These are phyloP conservation scores for Ramaria rubella DNA, from an alignment of 768 basidiomycete species.

Conservation along the genomic window DNA sequence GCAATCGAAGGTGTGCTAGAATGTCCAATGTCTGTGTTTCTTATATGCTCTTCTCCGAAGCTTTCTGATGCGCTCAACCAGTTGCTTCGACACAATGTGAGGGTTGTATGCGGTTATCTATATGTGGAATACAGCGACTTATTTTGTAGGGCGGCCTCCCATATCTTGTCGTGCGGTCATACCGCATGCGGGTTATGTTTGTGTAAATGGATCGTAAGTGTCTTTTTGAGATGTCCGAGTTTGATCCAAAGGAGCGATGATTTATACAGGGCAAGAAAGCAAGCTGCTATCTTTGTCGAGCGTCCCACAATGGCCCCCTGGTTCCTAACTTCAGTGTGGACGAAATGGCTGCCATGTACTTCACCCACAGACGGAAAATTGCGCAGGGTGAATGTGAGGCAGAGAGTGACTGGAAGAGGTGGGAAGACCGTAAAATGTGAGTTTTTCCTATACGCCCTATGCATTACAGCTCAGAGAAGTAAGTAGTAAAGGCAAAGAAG, in stretches of 20 bases:
- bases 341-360: constrained; percentile 51
- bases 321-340: constrained; percentile 62
- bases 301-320: constrained; percentile 33
- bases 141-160: constrained; percentile 46
- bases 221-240: neutral
- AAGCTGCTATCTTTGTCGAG: constrained; percentile 6
- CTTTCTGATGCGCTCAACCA: constrained; percentile 20
- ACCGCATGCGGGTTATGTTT: constrained; percentile 65
- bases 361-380: constrained; percentile 39
- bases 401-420: constrained; percentile 35
- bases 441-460: constrained; percentile 17
- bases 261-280: neutral
- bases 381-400: constrained; percentile 48
- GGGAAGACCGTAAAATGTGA: constrained; percentile 49
- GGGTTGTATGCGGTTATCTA: constrained; percentile 18
- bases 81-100: constrained; percentile 69
- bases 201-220: constrained; percentile 52
- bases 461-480: constrained; percentile 11
- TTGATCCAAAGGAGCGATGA: neutral
- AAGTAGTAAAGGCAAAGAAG: constrained; percentile 13
- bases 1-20: constrained; percentile 58
- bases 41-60: neutral
- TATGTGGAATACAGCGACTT: constrained; percentile 5
- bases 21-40: constrained; percentile 60
- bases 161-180: constrained; percentile 71